These are phyloP conservation scores for Aureobasidium sp. DNA, from an alignment of 2,329 filamentous ascomycete species.

Conservation along the genomic window DNA sequence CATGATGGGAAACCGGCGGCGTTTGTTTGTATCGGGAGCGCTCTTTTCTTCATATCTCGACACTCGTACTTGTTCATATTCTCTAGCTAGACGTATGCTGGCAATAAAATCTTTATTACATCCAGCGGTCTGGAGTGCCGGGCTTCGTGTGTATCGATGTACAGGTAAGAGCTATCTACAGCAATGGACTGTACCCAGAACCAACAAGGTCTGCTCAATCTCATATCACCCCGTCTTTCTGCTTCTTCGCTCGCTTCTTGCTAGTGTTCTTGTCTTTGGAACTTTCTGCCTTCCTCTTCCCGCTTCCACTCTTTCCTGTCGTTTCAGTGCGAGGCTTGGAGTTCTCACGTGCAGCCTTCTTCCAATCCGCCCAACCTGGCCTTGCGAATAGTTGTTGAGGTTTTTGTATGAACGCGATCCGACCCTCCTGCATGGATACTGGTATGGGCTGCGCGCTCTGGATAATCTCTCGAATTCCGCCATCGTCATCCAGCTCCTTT, in stretches of 20 bases:
- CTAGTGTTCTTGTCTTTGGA: neutral
- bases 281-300: neutral
- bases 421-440: conserved; percentile 31
- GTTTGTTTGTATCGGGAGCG: conserved; percentile 4
- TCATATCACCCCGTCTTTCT: neutral
- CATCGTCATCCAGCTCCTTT: conserved; percentile 53
- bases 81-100: neutral
- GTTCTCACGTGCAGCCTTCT: neutral
- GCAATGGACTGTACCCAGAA: neutral
- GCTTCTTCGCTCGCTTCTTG: neutral
- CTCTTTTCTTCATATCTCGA: neutral
- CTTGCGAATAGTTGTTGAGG: conserved; percentile 42
- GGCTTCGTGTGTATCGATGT: neutral
- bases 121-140: neutral
- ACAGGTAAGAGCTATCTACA: neutral
- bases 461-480: conserved; percentile 52
- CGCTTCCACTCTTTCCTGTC: neutral
- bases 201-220: neutral
- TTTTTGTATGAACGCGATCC: conserved; percentile 36
- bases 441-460: conserved; percentile 47
- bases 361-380: conserved; percentile 22
- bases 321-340: neutral
- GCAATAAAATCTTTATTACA: neutral
- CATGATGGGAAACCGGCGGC: conserved; percentile 10
- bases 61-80: neutral